Conservation (phyloP, 73 alveolate species). For the Tetrahymena borealis region DNA sequence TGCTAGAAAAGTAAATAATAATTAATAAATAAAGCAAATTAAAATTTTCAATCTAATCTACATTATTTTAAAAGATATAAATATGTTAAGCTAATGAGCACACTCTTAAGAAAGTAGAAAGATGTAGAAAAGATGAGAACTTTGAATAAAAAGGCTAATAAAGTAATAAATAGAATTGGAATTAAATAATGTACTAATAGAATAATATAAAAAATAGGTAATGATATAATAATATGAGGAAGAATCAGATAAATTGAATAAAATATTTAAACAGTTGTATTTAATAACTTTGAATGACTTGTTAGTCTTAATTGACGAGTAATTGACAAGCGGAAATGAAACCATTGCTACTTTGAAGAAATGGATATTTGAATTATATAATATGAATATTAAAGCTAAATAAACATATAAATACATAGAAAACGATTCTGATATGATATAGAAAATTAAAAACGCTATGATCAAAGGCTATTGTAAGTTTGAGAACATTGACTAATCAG, state of each 20-base stretch:
- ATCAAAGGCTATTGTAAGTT: not conserved
- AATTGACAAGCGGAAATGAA: not conserved
- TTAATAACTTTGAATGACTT: not conserved
- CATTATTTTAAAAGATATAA: no score
- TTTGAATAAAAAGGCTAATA: not conserved
- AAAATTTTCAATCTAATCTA: not conserved
- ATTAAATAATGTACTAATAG: not conserved
- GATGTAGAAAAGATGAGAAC: not conserved
- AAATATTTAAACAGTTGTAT: not conserved
- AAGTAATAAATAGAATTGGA: not conserved
- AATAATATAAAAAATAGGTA: not conserved
- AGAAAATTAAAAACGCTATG: not conserved
- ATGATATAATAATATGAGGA: not conserved
- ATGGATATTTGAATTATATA: not conserved
- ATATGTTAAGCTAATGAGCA: not conserved
- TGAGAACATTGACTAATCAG: not conserved
- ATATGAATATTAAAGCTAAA: not conserved
- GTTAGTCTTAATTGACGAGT: not conserved
- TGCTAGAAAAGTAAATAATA: not conserved
- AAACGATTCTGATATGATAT: not conserved
- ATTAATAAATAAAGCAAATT: not conserved
- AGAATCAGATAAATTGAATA: not conserved
- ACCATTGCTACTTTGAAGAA: not conserved
- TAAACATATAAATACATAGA: not conserved
- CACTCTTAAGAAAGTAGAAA: not conserved